A percentile compares a stretch with the other conserved stretches of the same genome.
Evolutionary conservation across 345 rosid species (phyloP).

Genomic region (Ceriops decandra): DNA sequence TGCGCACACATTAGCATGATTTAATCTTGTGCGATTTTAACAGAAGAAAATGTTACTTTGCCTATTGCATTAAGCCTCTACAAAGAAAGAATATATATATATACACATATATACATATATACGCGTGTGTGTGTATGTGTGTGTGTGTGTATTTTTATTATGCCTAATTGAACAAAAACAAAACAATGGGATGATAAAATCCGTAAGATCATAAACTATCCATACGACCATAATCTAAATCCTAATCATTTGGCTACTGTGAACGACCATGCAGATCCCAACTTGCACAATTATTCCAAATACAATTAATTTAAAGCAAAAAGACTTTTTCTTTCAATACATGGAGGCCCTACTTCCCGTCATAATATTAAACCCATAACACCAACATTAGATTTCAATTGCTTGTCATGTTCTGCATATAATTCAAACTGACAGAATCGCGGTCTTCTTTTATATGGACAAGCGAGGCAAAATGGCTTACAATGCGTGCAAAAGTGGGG

Average conservation of each 20-base stretch:
- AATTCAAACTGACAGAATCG: not conserved
- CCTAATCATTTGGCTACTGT: not conserved
- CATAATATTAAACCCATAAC: not conserved
- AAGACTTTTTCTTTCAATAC: no score
- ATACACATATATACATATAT: no score
- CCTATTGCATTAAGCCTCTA: no score
- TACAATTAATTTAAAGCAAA: not conserved
- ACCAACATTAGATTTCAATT: slow-evolving; percentile 19
- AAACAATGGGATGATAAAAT: no score
- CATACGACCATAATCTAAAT: not conserved
- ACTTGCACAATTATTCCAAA: not conserved
- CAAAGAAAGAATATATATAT: no score
- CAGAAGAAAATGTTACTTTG: no score
- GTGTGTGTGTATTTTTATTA: no score
- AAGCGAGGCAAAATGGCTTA: not conserved
- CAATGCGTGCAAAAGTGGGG: slow-evolving; percentile 11
- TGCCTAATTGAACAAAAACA: no score
- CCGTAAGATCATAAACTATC: not conserved
- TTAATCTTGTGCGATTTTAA: no score
- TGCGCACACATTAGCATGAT: no score
- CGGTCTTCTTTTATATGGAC: not conserved
- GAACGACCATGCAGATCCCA: not conserved
- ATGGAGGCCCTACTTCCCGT: not conserved
- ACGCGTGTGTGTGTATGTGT: rapidly evolving
- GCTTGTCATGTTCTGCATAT: slow-evolving; percentile 5